Conservation (phyloP, 768 basidiomycete species). For the Glaciozyma martinii region DNA sequence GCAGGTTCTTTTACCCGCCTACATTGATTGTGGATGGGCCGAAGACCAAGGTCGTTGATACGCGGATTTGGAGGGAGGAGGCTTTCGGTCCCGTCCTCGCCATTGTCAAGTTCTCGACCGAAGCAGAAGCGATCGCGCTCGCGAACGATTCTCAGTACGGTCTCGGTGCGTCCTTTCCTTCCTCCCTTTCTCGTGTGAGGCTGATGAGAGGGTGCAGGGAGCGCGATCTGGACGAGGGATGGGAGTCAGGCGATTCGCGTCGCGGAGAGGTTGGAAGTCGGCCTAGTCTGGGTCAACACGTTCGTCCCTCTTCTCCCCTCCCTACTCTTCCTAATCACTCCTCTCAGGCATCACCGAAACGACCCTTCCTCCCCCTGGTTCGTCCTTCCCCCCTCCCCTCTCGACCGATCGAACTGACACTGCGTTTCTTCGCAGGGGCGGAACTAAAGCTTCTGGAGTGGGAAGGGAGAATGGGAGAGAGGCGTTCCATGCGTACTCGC, state of each 20-base stretch:
- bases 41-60: slow-evolving; percentile 3
- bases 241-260: slow-evolving; percentile 68
- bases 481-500: slow-evolving; percentile 20
- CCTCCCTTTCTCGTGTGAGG: background rate
- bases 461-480: slow-evolving; percentile 67
- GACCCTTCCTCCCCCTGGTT: slow-evolving; percentile 84
- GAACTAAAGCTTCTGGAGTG: slow-evolving; percentile 57
- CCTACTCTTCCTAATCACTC: slow-evolving; percentile 32
- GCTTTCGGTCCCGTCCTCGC: slow-evolving; percentile 81
- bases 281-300: background rate
- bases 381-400: slow-evolving; percentile 30
- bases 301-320: too few species aligned
- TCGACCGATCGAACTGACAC: background rate
- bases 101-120: slow-evolving; percentile 68
- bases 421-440: background rate
- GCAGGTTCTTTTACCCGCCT: slow-evolving; percentile 60
- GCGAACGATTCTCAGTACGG: slow-evolving; percentile 88
- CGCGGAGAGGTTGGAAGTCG: slow-evolving; percentile 42
- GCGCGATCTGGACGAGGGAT: slow-evolving; percentile 69
- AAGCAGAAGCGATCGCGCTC: slow-evolving; percentile 69
- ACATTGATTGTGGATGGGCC: slow-evolving; percentile 60
- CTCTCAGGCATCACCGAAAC: slow-evolving; percentile 77
- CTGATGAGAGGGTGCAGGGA: slow-evolving; percentile 43
- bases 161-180: slow-evolving; percentile 51
- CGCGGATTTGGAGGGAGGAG: slow-evolving; percentile 48